Percentiles rank a stretch among this genome's conserved stretches.
Conservation (phyloP, 164 flowering plant genomes). For the Paratinospora sagittata region DNA sequence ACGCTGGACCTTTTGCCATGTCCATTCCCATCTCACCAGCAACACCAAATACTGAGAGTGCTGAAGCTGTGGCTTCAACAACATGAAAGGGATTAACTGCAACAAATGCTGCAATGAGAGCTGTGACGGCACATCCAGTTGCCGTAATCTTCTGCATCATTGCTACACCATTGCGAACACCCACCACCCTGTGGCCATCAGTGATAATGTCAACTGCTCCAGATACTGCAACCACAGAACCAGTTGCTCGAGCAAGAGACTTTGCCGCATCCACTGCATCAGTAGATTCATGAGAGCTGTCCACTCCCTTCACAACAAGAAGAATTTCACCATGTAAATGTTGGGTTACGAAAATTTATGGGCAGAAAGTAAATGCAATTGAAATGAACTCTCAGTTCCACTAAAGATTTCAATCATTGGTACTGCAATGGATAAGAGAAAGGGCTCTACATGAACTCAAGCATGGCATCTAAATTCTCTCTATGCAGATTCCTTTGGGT, state of each 20-base stretch:
- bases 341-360: background rate
- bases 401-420: background rate
- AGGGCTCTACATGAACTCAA: background rate
- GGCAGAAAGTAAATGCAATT: background rate
- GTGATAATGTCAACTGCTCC: slow-evolving; percentile 86
- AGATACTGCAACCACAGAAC: slow-evolving; percentile 72
- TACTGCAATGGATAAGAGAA: background rate
- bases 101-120: slow-evolving; percentile 83
- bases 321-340: slow-evolving; percentile 2
- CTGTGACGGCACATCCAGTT: slow-evolving; percentile 88
- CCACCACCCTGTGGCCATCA: slow-evolving; percentile 60
- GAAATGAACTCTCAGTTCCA: background rate
- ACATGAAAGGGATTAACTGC: slow-evolving; percentile 54
- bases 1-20: slow-evolving; percentile 79
- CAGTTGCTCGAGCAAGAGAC: slow-evolving; percentile 50
- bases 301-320: slow-evolving; percentile 55
- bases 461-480: background rate
- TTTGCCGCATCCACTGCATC: slow-evolving; percentile 87
- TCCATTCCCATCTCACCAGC: slow-evolving; percentile 82
- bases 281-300: slow-evolving; percentile 62
- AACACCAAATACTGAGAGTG: slow-evolving; percentile 75
- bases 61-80: slow-evolving; percentile 76
- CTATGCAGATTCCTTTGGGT: background rate
- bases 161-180: slow-evolving; percentile 70
- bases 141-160: slow-evolving; percentile 85